Base-by-base conservation (phyloP, 495 filamentous ascomycete species). In the Hypomontagnella submonticulosa region DNA sequence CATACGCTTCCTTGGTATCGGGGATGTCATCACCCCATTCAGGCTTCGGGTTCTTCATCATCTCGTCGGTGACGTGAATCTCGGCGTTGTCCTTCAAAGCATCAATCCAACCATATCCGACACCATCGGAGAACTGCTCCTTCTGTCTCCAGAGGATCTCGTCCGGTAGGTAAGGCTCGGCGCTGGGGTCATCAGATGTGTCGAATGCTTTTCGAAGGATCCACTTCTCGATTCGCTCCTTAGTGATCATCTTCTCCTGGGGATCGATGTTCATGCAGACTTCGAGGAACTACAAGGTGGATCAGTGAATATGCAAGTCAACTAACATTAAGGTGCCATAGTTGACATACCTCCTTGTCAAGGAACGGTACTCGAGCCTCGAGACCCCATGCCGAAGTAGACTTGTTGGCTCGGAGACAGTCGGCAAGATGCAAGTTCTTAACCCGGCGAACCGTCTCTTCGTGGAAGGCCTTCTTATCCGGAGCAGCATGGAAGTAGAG, bases 21-120 rank as follows among this genome's bases (percentile, higher is more conserved):
- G 95, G 95, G 57, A 96, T 85, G 70, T 99, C 95, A 57, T 32
- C 51, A 33, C 91, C 94, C 95, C 95, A 99, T 76, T 97, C 92
- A 23, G 90, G 86, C 84, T 97, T 97, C 49, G 94, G 93, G 83
- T 92, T 92, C 83, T 91, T 92, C 88, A 99, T 88, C 87, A 96
- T 92, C 83, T 98, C 95, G 73, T 97, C 93, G 18, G 90, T 94
- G 40, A 99, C 90, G 38, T 94, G 85, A 55, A 86, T 73, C 78
- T 94, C 92, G 61, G 95, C 96, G 62, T 89, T 87, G 75, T 97
- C 96, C 84, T 97, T 99, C 44, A 99, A 84, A 12, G 88, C 91
- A 74, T 99, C 96, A 77, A 98, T 97, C 95, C 95, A 99, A 62
- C 96, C 93, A 81, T 99, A 99, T 56, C 95, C 95, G 63, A 99